phyloP scores from a whole-genome alignment of 176 grass and related monocot species.

The Carex pumila region DNA sequence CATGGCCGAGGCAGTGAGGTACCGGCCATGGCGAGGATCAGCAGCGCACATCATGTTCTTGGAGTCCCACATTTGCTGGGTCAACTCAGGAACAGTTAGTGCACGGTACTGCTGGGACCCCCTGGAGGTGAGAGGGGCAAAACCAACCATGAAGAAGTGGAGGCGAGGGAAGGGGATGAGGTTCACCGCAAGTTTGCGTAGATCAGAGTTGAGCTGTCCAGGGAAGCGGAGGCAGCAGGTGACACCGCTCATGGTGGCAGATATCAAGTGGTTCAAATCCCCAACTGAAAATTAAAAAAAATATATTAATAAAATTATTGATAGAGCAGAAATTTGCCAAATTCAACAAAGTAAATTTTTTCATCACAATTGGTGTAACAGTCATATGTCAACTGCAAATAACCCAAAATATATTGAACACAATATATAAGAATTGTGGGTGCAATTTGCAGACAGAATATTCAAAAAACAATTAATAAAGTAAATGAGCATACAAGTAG shows the following conservation, averaged over 20 bases:
- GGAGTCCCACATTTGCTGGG: constrained; percentile 96
- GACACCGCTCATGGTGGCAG: constrained; percentile 87
- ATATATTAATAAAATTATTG: not conserved
- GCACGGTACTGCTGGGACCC: constrained; percentile 86
- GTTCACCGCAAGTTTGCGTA: constrained; percentile 83
- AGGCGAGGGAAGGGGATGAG: constrained; percentile 75
- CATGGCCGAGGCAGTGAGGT: constrained; percentile 85
- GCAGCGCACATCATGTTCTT: constrained; percentile 99
- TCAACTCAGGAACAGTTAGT: constrained; percentile 82
- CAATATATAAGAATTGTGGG: not conserved
- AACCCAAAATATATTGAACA: not conserved
- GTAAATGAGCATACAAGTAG: constrained; percentile 49
- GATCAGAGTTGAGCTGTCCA: constrained; percentile 80
- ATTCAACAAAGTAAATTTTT: not conserved
- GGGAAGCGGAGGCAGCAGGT: constrained; percentile 92
- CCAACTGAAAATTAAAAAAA: constrained; percentile 43
- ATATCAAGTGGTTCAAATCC: constrained; percentile 86
- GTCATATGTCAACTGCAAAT: not conserved
- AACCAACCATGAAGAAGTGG: constrained; percentile 94
- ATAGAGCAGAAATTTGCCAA: not conserved
- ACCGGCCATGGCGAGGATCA: constrained; percentile 74
- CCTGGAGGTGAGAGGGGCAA: constrained; percentile 73
- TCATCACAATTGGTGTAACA: not conserved
- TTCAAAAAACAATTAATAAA: not conserved
- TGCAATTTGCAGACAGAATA: not conserved